Base-by-base conservation (phyloP, 1,139 yeast genomes). In the Pichia sp. region DNA sequence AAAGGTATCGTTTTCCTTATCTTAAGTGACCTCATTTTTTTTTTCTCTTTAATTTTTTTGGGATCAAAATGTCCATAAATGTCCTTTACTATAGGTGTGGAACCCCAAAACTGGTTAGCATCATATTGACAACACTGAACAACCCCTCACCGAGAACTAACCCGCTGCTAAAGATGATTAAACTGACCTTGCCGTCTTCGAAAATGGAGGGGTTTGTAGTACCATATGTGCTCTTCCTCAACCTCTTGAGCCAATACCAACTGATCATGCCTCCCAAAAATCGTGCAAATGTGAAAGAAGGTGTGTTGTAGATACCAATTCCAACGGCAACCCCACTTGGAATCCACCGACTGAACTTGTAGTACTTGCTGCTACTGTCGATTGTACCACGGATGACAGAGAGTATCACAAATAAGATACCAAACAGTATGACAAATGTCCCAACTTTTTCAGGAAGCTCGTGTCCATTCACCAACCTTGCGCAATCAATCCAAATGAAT, bases 251-350 rank as follows among this genome's bases (percentile, higher is more conserved):
- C 88, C 91, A 86, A 58, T 73, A 61, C 60, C 76, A 80, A 1
- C 93, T 80, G 41, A 84, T 68, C n/a, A 86, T 63, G 1, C 99
- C 99, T 13, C 99, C 99, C 26, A 89, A 59, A 63, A 93, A 91
- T 61, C 99, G 75, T 0, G 98, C 98, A 42, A 93, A 74, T 0
- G 99, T 93, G 69, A 93, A 93, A 48, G 90, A 85, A 2, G 98
- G 98, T 0, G 95, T 79, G 66, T 93, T 93, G 66, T 93, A 93
- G 56, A 93, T 88, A 21, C 99, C 99, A 55, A 93, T 86, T 1
- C 99, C 99, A 12, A 90, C 96, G 0, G 99, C 97, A 18, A 93
- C 96, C 9, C 99, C 99, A 41, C 89, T 85, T 0, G 99, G 99
- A 30, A 90, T 66, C 72, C 80, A 87, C 1, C 72, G 70, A 52